phyloP scores from a whole-genome alignment of 2,329 filamentous ascomycete genomes.

The Neonectria faginata region DNA sequence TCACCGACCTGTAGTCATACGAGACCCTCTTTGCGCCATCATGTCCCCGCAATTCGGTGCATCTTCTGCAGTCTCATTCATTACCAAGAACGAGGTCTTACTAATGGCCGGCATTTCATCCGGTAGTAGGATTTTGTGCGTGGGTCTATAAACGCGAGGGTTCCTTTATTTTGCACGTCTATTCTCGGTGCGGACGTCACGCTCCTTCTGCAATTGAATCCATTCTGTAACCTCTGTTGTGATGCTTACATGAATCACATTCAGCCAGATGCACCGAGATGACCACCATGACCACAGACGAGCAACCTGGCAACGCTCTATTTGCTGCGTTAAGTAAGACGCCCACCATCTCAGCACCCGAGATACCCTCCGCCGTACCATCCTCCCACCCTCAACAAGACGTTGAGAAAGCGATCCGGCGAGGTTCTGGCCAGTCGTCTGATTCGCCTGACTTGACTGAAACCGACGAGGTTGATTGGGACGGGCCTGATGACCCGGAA shows the following conservation, averaged over 20 bases:
- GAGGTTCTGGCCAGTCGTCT: neutral
- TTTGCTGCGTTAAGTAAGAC: neutral
- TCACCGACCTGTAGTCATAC: neutral
- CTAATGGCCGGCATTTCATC: conserved; percentile 1
- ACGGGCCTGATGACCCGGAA: neutral
- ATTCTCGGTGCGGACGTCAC: too few relatives aligned
- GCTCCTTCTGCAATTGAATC: neutral
- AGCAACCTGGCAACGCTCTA: neutral
- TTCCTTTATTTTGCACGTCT: neutral
- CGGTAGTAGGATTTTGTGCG: neutral
- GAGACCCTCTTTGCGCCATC: conserved; percentile 4
- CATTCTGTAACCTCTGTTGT: too few relatives aligned
- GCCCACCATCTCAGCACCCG: neutral
- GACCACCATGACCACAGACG: neutral
- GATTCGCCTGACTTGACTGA: neutral
- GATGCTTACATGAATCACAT: too few relatives aligned
- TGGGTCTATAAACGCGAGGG: neutral
- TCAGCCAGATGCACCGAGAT: neutral
- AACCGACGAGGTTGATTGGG: neutral
- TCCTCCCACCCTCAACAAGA: neutral
- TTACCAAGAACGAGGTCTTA: neutral
- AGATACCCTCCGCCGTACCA: neutral
- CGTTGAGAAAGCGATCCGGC: neutral
- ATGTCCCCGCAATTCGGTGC: neutral
- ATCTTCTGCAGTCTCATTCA: neutral